phyloP scores from a whole-genome alignment of 2,329 filamentous ascomycete genomes.

The Bipolaris victoriae region DNA sequence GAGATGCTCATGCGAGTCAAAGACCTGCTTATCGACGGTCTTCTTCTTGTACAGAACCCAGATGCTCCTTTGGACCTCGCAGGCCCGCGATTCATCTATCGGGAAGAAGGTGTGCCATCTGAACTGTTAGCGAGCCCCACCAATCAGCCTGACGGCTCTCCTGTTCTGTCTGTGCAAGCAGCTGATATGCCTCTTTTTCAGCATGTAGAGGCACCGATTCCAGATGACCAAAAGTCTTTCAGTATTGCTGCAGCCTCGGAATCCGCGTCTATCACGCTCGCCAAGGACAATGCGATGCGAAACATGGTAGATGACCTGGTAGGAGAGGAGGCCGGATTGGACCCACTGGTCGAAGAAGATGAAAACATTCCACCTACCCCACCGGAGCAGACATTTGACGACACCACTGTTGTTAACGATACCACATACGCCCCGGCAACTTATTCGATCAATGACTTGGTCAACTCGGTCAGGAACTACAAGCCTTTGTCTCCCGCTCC shows the following conservation, averaged over 20 bases:
- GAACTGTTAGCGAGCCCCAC: conserved; percentile 56
- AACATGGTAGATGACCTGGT: conserved; percentile 66
- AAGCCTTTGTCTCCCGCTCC: conserved; percentile 39
- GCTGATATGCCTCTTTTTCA: conserved; percentile 49
- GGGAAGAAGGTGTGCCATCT: conserved; percentile 59
- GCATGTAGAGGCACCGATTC: conserved; percentile 25
- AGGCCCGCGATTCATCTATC: conserved; percentile 59
- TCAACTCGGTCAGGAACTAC: conserved; percentile 48
- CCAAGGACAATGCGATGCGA: conserved; percentile 58
- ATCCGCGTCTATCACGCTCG: conserved; percentile 53
- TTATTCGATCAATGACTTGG: conserved; percentile 46
- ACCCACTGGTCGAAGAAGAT: conserved; percentile 51
- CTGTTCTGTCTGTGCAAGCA: conserved; percentile 45
- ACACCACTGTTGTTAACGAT: conserved; percentile 45
- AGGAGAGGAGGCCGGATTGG: conserved; percentile 50
- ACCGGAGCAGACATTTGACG: conserved; percentile 54
- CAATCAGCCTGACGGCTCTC: conserved; percentile 48
- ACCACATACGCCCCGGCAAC: conserved; percentile 36
- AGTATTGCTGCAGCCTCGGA: conserved; percentile 52
- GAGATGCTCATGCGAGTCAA: conserved; percentile 72
- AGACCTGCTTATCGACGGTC: conserved; percentile 67
- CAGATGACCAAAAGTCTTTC: conserved; percentile 46
- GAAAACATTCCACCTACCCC: conserved; percentile 55
- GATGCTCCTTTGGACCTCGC: conserved; percentile 58
- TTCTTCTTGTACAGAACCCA: conserved; percentile 61